A percentile compares a stretch with the other conserved stretches of the same genome.
Evolutionary conservation across 306 rosid genomes (phyloP).

Genomic region (Prunus kanzakura): DNA sequence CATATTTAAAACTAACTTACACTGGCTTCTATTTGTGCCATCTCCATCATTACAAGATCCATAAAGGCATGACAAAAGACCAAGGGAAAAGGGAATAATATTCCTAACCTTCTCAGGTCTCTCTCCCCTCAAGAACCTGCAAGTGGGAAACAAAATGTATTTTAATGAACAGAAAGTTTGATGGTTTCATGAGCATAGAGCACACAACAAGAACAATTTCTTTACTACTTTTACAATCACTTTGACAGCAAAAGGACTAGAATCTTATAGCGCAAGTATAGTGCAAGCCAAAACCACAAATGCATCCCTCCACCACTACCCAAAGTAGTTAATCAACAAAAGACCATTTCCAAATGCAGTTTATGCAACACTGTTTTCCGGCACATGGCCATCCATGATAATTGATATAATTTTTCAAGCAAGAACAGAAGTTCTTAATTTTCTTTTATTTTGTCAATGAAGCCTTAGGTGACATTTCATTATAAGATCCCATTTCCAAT

Average conservation of each 20-base stretch:
- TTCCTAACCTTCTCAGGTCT: constrained; percentile 51
- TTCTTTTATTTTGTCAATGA: neutral
- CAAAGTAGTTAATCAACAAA: neutral
- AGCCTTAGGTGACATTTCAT: constrained; percentile 5
- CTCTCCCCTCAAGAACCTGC: constrained; percentile 59
- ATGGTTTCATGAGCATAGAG: neutral
- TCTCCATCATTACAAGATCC: constrained; percentile 58
- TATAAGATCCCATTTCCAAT: neutral
- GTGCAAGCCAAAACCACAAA: constrained; percentile 4
- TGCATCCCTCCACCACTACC: neutral
- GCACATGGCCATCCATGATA: neutral
- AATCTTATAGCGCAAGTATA: neutral
- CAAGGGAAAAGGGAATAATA: constrained; percentile 65
- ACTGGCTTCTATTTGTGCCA: constrained; percentile 34
- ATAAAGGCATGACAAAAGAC: constrained; percentile 80
- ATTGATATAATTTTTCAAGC: constrained; percentile 7
- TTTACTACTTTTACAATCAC: neutral
- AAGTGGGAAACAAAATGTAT: constrained; percentile 25
- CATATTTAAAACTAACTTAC: constrained; percentile 49
- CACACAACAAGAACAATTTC: neutral
- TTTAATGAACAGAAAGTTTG: constrained; percentile 9
- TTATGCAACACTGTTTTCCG: neutral
- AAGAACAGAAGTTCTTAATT: neutral
- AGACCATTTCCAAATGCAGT: neutral
- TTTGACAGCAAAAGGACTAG: neutral